A percentile compares a stretch with the other conserved stretches of the same genome.
Conservation (phyloP, 495 filamentous ascomycete species). For the Xylaria venustula region DNA sequence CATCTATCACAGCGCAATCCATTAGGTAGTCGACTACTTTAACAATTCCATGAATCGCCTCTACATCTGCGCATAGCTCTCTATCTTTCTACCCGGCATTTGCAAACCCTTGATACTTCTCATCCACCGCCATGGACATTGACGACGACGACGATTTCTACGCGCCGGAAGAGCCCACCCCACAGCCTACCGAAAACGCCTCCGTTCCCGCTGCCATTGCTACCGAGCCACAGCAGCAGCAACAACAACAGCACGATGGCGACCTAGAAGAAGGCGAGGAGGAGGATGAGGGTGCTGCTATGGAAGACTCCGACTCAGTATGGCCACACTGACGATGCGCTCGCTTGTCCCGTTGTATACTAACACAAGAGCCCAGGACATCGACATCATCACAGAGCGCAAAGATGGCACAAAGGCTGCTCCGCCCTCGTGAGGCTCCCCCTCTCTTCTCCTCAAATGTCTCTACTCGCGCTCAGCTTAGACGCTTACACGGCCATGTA, state of each 20-base stretch:
- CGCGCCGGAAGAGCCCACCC: slow-evolving; percentile 46
- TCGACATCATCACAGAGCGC: slow-evolving; percentile 89
- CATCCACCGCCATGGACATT: slow-evolving; percentile 52
- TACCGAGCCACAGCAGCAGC: slow-evolving; percentile 14
- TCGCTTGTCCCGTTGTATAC: neutral
- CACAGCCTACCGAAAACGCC: slow-evolving; percentile 22
- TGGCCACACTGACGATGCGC: neutral
- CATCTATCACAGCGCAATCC: no score
- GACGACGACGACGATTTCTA: slow-evolving; percentile 74
- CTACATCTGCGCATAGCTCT: no score
- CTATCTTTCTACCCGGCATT: no score
- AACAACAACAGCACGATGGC: slow-evolving; percentile 29
- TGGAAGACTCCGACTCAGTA: slow-evolving; percentile 65
- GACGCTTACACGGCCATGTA: slow-evolving; percentile 15
- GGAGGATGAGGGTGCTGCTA: slow-evolving; percentile 70
- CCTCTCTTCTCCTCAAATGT: neutral
- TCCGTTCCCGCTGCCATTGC: neutral
- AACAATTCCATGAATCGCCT: no score
- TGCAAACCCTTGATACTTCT: no score
- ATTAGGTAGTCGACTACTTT: no score
- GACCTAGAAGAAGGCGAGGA: slow-evolving; percentile 60
- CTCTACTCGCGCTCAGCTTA: neutral
- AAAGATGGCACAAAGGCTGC: slow-evolving; percentile 75
- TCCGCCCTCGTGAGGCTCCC: slow-evolving; percentile 61
- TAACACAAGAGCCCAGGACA: slow-evolving; percentile 58